Evolutionary conservation across 768 basidiomycete species (phyloP), one percentile per base, ranked within the genome.

Genomic region (Ramaria sp.): DNA sequence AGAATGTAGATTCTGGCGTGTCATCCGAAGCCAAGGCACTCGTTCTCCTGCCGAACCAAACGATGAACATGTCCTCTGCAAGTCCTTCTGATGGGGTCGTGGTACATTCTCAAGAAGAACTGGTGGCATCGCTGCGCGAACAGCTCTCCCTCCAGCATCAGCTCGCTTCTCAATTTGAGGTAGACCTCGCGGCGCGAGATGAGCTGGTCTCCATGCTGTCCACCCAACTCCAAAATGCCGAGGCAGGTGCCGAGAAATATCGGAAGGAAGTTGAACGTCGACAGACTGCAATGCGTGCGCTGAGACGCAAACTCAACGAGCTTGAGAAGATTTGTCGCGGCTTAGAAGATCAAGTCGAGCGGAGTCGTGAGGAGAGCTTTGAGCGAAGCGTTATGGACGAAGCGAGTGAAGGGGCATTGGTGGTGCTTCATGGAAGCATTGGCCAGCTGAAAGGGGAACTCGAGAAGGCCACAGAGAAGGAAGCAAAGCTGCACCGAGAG

Each of bases 261-360:
- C 24, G 33, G 20, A 48, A 49, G 15, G 86, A 88, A 58, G 81
- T 79, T n/a, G 71, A 72, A 27, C 81, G 81, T 64, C 78, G 84
- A 53, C 78, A 75, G 64, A 70, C 59, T 15, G 71, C 78, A 0
- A 66, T 87, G 34, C 72, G 77, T 39, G 71, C 70, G 17, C 88
- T 86, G 83, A 86, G 83, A 72, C 86, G 86, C 72, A 87, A 86
- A 61, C 83, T 89, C 3, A 73, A 75, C 53, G 86, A 89, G 60
- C 71, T 91, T 48, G 87, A 91, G 70, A 77, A 73, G 60, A 73
- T 79, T 59, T 83, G 83, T 53, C 76, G 81, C 15, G 70, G 74
- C 56, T 73, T 86, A 31, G 87, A 95, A 72, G 91, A 94, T 65
- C 88, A 94, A 65, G 87, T 94, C 30, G 94, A 97, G 59, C 75